Conservation (phyloP, 2,329 filamentous ascomycete genomes). For the Pyrenophora graminea region DNA sequence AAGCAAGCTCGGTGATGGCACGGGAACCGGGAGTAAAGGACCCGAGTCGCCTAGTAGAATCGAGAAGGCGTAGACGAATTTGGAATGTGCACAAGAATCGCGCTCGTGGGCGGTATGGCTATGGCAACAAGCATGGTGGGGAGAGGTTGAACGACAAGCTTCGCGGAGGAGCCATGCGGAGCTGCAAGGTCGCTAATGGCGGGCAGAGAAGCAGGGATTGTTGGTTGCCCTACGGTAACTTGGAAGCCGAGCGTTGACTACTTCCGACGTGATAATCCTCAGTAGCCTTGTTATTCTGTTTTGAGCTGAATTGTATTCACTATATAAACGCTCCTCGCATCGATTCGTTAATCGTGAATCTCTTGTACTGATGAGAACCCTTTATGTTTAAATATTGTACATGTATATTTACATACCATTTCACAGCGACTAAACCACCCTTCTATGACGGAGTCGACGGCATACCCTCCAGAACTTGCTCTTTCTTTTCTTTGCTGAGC, state of each 20-base stretch:
- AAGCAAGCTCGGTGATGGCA: slow-evolving; percentile 1
- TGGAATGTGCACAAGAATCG: neutral
- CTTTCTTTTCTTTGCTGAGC: slow-evolving; percentile 4
- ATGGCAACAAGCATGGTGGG: slow-evolving; percentile 20
- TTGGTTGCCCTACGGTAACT: neutral
- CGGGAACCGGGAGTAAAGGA: neutral
- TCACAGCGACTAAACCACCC: neutral
- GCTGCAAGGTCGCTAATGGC: slow-evolving; percentile 11
- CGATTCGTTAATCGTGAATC: too few species aligned
- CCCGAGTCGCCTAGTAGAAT: neutral
- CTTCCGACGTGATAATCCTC: too few species aligned
- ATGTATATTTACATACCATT: slow-evolving; percentile 2
- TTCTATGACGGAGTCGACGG: slow-evolving; percentile 7
- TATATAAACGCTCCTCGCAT: too few species aligned
- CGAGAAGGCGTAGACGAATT: neutral
- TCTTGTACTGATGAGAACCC: too few species aligned
- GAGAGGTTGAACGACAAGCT: slow-evolving; percentile 13
- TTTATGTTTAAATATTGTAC: neutral
- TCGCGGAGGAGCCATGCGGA: slow-evolving; percentile 23
- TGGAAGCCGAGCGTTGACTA: neutral
- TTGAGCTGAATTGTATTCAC: too few species aligned
- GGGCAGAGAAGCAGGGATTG: slow-evolving; percentile 16
- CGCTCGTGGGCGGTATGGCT: slow-evolving; percentile 11
- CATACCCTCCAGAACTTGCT: slow-evolving; percentile 6
- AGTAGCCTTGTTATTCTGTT: too few species aligned